A percentile compares a stretch with the other conserved stretches of the same genome.
Conservation (phyloP, 306 rosid species). For the Sphenostylis stenocarpa region DNA sequence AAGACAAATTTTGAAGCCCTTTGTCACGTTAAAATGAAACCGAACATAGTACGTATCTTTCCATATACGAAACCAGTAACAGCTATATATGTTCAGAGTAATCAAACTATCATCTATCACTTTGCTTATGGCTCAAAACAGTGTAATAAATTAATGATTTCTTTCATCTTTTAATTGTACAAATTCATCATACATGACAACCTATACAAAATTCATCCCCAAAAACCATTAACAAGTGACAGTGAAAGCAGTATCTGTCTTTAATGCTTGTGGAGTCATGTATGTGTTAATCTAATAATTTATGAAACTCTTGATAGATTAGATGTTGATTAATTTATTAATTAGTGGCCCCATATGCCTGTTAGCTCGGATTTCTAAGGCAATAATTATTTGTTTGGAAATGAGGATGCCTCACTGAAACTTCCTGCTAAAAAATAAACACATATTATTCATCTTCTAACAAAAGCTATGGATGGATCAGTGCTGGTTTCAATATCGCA, state of each 20-base stretch:
- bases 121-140: no score
- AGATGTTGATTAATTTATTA: no score
- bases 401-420: neutral
- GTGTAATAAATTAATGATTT: no score
- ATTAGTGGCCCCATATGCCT: neutral
- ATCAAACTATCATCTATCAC: no score
- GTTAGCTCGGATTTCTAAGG: conserved; percentile 20
- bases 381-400: neutral
- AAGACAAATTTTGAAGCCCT: no score
- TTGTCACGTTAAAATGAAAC: no score
- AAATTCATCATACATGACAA: no score
- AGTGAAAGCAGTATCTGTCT: neutral
- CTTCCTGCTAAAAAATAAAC: neutral
- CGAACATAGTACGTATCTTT: no score
- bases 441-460: neutral
- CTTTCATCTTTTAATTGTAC: no score
- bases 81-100: no score
- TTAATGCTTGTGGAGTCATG: neutral
- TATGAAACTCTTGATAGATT: neutral
- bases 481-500: neutral
- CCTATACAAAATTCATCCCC: no score
- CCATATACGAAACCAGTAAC: no score
- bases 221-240: neutral
- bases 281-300: neutral
- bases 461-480: neutral